These are phyloP conservation scores for Russula sp. DNA, from an alignment of 768 basidiomycete species.

Conservation along the genomic window DNA sequence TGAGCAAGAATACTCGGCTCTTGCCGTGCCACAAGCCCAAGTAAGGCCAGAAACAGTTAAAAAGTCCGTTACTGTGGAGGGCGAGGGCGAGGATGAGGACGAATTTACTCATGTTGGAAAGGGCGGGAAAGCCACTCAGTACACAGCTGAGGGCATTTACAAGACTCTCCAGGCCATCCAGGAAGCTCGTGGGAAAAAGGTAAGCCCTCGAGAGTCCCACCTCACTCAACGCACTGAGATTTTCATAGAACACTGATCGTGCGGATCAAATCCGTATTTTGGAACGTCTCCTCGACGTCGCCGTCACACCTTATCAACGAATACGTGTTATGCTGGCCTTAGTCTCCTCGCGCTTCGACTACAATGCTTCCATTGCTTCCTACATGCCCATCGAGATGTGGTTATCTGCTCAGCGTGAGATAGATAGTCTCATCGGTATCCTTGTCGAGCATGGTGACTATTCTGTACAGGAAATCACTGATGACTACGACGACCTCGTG, in stretches of 20 bases:
- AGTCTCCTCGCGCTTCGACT: slow-evolving; percentile 94
- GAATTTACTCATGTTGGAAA: slow-evolving; percentile 87
- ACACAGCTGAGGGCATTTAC: slow-evolving; percentile 83
- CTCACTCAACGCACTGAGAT: not conserved
- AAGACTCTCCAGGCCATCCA: slow-evolving; percentile 89
- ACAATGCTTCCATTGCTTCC: slow-evolving; percentile 79
- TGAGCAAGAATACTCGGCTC: slow-evolving; percentile 65
- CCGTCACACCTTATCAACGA: slow-evolving; percentile 84
- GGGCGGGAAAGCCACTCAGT: slow-evolving; percentile 79
- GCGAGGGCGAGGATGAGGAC: slow-evolving; percentile 43
- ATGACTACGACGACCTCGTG: slow-evolving; percentile 87
- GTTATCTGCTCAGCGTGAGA: slow-evolving; percentile 81
- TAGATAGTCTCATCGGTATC: slow-evolving; percentile 82
- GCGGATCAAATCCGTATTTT: slow-evolving; percentile 91
- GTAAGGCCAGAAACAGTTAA: slow-evolving; percentile 41
- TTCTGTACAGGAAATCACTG: slow-evolving; percentile 79
- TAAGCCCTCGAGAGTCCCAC: slow-evolving; percentile 36
- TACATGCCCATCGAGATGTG: slow-evolving; percentile 94
- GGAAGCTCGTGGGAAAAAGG: slow-evolving; percentile 96
- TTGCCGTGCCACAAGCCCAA: slow-evolving; percentile 47
- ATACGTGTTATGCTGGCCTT: slow-evolving; percentile 93
- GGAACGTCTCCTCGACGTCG: slow-evolving; percentile 80
- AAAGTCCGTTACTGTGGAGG: slow-evolving; percentile 38
- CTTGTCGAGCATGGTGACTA: slow-evolving; percentile 70
- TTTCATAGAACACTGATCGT: slow-evolving; percentile 86